These are phyloP conservation scores for Crithidia acanthocephali DNA, from an alignment of 208 protist species.

Conservation along the genomic window DNA sequence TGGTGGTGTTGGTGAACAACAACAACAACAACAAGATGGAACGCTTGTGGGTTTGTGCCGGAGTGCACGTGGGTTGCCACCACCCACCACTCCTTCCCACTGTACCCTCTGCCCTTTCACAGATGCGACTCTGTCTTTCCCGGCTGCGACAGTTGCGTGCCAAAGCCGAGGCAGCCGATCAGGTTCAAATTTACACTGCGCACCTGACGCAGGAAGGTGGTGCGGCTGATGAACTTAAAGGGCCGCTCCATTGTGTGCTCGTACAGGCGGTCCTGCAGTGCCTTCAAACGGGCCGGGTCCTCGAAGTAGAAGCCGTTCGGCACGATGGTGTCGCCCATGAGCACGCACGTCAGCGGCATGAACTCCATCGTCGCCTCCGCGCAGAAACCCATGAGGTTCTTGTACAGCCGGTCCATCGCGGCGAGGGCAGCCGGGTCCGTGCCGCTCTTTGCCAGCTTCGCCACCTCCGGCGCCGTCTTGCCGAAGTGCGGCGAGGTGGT, in stretches of 20 bases:
- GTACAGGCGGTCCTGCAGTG: conserved; percentile 36
- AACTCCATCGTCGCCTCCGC: conserved; percentile 67
- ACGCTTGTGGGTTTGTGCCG: too few relatives aligned
- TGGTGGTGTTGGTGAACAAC: too few relatives aligned
- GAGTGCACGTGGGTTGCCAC: too few relatives aligned
- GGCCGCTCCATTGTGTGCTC: conserved; percentile 73
- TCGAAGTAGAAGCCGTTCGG: conserved; percentile 70
- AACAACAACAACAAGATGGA: too few relatives aligned
- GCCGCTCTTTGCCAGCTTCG: conserved; percentile 46
- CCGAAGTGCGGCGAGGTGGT: conserved; percentile 8
- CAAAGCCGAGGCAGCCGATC: conserved; percentile 68
- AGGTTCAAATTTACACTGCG: conserved; percentile 75
- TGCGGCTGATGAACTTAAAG: conserved; percentile 52
- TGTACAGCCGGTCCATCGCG: conserved; percentile 54
- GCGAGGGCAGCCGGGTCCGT: conserved; percentile 43
- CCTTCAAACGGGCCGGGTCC: conserved; percentile 34
- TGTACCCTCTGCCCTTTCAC: conserved; percentile 5
- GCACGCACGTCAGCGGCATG: conserved; percentile 59
- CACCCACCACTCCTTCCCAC: too few relatives aligned
- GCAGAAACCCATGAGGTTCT: conserved; percentile 52
- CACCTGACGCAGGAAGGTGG: conserved; percentile 69
- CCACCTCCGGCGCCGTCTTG: conserved; percentile 50
- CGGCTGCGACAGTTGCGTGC: conserved; percentile 20
- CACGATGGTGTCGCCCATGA: conserved; percentile 76
- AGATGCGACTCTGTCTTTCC: conserved; percentile 19